Conservation (phyloP, 805 yeast genomes). For the Ogataea populi-albae region DNA sequence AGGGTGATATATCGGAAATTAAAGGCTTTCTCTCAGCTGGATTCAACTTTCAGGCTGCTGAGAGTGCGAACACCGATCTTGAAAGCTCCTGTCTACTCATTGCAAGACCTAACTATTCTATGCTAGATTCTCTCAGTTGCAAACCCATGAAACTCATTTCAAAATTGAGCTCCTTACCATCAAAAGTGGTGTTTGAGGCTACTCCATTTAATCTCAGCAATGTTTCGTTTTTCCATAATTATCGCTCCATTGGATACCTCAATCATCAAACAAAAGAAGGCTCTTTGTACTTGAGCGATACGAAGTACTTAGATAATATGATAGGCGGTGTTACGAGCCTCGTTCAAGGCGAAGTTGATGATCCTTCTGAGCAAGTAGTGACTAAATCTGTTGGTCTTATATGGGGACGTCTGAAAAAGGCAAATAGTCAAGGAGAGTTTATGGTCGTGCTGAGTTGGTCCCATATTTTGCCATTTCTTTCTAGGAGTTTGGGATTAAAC, state of each 20-base stretch:
- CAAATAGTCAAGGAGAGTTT: slow-evolving; percentile 46
- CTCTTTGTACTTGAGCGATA: slow-evolving; percentile 33
- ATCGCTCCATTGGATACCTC: slow-evolving; percentile 19
- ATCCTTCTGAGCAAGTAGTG: not conserved
- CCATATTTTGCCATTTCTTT: slow-evolving; percentile 5
- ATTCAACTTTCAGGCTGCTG: slow-evolving; percentile 34
- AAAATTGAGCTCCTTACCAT: not conserved
- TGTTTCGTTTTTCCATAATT: slow-evolving; percentile 23
- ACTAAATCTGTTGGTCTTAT: slow-evolving; percentile 36
- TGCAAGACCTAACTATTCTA: slow-evolving; percentile 13
- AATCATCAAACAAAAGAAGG: slow-evolving; percentile 25
- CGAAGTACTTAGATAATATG: slow-evolving; percentile 45
- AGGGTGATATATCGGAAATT: slow-evolving; percentile 3
- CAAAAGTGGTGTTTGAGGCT: slow-evolving; percentile 1
- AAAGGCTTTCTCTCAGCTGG: slow-evolving; percentile 9
- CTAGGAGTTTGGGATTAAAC: no score
- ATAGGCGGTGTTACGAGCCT: slow-evolving; percentile 37
- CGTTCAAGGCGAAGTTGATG: not conserved
- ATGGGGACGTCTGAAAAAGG: slow-evolving; percentile 36
- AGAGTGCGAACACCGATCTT: slow-evolving; percentile 18
- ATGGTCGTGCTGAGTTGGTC: slow-evolving; percentile 25
- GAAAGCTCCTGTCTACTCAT: slow-evolving; percentile 22
- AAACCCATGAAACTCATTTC: slow-evolving; percentile 4
- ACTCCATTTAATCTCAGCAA: slow-evolving; percentile 26
- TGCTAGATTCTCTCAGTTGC: slow-evolving; percentile 2